Percentiles rank a stretch among this genome's conserved stretches.
Evolutionary conservation across 2,329 filamentous ascomycete genomes (phyloP).

Genomic region (Alternaria alternata): DNA sequence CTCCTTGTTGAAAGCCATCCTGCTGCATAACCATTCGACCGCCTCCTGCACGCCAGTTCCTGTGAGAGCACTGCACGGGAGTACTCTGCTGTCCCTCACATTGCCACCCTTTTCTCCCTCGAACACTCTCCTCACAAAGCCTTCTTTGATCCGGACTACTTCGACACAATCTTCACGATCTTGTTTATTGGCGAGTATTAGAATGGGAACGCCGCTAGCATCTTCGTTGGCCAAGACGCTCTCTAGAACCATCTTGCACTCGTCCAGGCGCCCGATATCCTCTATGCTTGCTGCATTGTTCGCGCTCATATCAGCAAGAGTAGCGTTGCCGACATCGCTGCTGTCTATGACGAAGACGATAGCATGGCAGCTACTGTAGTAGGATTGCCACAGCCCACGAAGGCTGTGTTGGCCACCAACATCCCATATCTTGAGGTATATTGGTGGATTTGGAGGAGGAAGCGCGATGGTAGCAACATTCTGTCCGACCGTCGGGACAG

Average conservation of each 20-base stretch:
- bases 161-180: conserved; percentile 97
- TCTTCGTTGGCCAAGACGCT: conserved; percentile 87
- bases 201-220: conserved; percentile 86
- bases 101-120: conserved; percentile 88
- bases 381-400: conserved; percentile 92
- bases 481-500: conserved; percentile 95
- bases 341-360: conserved; percentile 98
- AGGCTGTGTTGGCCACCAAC: conserved; percentile 92
- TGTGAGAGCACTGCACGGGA: conserved; percentile 91
- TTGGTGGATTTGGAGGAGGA: conserved; percentile 68
- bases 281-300: conserved; percentile 45
- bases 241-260: conserved; percentile 89
- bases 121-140: conserved; percentile 92
- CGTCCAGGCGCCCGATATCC: conserved; percentile 72
- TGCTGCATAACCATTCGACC: conserved; percentile 92
- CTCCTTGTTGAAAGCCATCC: conserved; percentile 97
- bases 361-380: conserved; percentile 92
- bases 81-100: conserved; percentile 87
- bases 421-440: conserved; percentile 99
- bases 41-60: conserved; percentile 86
- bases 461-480: conserved; percentile 93
- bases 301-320: conserved; percentile 61
- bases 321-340: conserved; percentile 87
- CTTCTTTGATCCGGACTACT: conserved; percentile 96
- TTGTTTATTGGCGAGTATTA: conserved; percentile 97